Percentiles rank a stretch among this genome's conserved stretches.
Evolutionary conservation across 139 green algal genomes (phyloP).

Genomic region (Trebouxia sp.): DNA sequence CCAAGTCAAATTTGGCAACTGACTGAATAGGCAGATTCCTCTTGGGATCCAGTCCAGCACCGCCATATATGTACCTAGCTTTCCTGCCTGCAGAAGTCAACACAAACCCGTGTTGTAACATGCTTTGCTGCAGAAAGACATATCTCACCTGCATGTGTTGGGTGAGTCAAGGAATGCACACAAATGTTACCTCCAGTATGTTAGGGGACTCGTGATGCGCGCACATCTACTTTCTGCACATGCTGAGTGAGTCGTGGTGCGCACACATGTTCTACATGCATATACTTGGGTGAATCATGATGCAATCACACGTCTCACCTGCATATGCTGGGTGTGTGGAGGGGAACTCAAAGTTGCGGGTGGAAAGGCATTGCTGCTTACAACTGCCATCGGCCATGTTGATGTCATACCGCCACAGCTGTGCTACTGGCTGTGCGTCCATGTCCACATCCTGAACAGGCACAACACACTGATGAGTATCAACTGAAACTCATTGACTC

Average conservation of each 20-base stretch:
- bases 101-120: no score
- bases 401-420: constrained; percentile 21
- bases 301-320: not conserved
- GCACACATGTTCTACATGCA: no score
- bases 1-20: constrained; percentile 28
- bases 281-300: no score
- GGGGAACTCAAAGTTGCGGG: not conserved
- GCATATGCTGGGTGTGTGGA: constrained; percentile 4
- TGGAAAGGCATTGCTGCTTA: not conserved
- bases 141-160: no score
- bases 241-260: not conserved
- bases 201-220: no score
- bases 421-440: not conserved
- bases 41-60: constrained; percentile 2
- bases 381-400: not conserved
- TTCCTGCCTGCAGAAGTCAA: not conserved
- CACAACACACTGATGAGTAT: no score
- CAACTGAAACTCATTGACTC: no score
- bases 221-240: no score
- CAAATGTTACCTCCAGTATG: no score
- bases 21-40: constrained; percentile 27
- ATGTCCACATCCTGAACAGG: constrained; percentile 23
- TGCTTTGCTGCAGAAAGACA: no score
- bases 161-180: not conserved
- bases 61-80: constrained; percentile 14